A percentile compares a stretch with the other conserved stretches of the same genome.
Conservation (phyloP, 2,329 filamentous ascomycete species). For the Amesomyces nigricolor region DNA sequence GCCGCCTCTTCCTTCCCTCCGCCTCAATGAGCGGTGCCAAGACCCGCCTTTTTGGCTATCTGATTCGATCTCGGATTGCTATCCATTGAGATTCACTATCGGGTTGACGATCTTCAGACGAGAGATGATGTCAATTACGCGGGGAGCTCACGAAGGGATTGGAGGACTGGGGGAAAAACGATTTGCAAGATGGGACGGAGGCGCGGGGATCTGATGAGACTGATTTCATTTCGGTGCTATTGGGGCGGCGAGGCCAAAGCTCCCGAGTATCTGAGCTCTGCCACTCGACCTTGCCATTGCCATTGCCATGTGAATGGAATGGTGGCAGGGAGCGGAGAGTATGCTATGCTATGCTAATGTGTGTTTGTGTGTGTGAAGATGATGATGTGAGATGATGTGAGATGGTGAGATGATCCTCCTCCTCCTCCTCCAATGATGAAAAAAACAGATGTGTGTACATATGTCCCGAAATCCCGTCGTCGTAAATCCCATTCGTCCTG, state of each 20-base stretch:
- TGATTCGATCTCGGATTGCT: not conserved
- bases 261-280: no score
- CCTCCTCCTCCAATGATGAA: not conserved
- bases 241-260: not conserved
- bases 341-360: not conserved
- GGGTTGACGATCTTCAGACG: no score
- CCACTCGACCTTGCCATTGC: no score
- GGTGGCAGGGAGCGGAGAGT: not conserved
- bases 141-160: no score
- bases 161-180: not conserved
- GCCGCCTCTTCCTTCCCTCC: no score
- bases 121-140: no score
- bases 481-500: not conserved
- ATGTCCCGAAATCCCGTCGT: not conserved
- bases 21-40: not conserved
- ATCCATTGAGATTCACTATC: not conserved
- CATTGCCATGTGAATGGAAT: no score
- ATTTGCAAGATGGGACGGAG: not conserved
- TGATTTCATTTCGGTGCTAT: not conserved
- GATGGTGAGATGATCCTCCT: no score
- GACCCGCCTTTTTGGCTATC: no score
- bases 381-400: not conserved
- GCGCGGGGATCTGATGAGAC: not conserved
- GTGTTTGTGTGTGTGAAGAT: not conserved
- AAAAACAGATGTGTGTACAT: not conserved